A percentile compares a stretch with the other conserved stretches of the same genome.
phyloP scores from a whole-genome alignment of 768 basidiomycete genomes.

The Xerocomellus amylosporus region DNA sequence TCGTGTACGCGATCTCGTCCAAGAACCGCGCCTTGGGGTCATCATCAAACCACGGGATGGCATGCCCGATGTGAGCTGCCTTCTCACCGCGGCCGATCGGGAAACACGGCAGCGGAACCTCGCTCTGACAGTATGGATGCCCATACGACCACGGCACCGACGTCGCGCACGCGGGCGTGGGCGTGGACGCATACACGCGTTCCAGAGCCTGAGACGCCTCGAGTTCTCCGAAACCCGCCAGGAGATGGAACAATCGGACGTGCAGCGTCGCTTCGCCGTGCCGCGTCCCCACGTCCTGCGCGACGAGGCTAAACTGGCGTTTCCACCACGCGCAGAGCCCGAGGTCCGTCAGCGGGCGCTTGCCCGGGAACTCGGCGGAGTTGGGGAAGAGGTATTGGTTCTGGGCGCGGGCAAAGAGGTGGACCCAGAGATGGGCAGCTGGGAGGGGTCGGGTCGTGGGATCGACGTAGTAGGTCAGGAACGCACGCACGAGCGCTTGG shows the following conservation, averaged over 20 bases:
- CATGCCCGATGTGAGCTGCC: constrained; percentile 51
- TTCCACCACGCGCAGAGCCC: constrained; percentile 94
- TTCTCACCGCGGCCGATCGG: constrained; percentile 37
- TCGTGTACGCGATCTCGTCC: constrained; percentile 81
- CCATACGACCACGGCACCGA: constrained; percentile 64
- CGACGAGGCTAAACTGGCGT: constrained; percentile 60
- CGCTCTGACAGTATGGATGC: constrained; percentile 62
- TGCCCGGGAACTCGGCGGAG: constrained; percentile 64
- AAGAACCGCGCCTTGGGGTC: constrained; percentile 95
- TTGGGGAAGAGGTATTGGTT: constrained; percentile 93
- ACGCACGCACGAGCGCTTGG: constrained; percentile 57
- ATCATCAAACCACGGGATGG: constrained; percentile 92
- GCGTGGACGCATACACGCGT: constrained; percentile 26
- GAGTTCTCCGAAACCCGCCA: constrained; percentile 66
- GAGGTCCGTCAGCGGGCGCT: constrained; percentile 73
- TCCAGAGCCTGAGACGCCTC: constrained; percentile 65
- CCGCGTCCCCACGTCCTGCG: constrained; percentile 34
- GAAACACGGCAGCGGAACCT: constrained; percentile 44
- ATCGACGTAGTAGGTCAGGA: constrained; percentile 63
- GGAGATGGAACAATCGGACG: constrained; percentile 51
- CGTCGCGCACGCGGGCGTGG: constrained; percentile 15
- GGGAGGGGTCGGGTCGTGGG: constrained; percentile 59
- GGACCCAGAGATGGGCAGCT: constrained; percentile 66
- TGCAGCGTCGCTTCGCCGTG: neutral
- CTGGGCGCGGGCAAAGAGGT: constrained; percentile 89